These are phyloP conservation scores for Podila clonocystis DNA, from an alignment of 192 early-diverging fungal species.

Conservation along the genomic window DNA sequence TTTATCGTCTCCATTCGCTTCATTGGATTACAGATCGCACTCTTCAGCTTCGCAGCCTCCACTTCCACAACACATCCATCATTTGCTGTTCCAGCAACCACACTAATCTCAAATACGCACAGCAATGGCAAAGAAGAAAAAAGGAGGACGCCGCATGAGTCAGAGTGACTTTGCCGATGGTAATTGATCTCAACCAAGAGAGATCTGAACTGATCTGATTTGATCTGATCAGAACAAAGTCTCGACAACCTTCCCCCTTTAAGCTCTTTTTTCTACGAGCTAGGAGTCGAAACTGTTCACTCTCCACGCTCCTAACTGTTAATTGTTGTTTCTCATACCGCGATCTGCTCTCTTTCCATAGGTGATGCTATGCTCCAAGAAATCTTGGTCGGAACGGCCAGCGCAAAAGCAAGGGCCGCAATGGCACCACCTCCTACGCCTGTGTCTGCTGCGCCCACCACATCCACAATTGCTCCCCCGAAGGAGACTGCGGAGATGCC, in stretches of 20 bases:
- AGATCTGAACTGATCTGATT: too few relatives aligned
- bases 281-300: too few relatives aligned
- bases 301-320: not conserved
- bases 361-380: conserved; percentile 13
- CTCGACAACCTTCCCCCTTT: not conserved
- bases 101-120: not conserved
- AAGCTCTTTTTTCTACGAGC: not conserved
- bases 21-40: too few relatives aligned
- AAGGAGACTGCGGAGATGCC: not conserved
- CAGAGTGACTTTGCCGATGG: conserved; percentile 19
- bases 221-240: not conserved
- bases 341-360: not conserved
- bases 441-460: not conserved
- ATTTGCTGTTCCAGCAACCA: not conserved
- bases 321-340: not conserved
- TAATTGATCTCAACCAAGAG: not conserved
- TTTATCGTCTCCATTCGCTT: too few relatives aligned
- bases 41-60: not conserved
- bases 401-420: not conserved
- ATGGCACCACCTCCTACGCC: not conserved
- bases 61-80: not conserved
- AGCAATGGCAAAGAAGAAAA: conserved; percentile 34
- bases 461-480: not conserved
- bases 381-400: conserved; percentile 17
- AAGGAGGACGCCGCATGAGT: conserved; percentile 18